Evolutionary conservation across 352 stramenopile species (phyloP), one percentile per base, ranked within the genome.

Genomic region (Phytopythium kandeliae): DNA sequence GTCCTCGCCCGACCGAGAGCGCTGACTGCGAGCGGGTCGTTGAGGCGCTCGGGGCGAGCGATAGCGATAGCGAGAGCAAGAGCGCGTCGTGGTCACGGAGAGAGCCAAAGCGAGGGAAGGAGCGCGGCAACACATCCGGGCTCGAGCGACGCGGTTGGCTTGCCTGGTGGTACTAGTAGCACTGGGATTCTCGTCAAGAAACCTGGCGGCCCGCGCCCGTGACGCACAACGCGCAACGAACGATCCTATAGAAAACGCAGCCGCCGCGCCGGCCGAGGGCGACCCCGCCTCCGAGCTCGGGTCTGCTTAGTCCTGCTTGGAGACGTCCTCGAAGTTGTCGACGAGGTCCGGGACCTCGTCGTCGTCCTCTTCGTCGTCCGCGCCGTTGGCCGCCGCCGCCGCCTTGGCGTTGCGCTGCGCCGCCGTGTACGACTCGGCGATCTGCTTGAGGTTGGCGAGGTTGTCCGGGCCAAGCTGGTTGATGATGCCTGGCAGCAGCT

Each of bases 251-350:
- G 51, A 58, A 38, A 35, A 63, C 55, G 65, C 50, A 61, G 58
- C 62, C 53, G 53, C 25, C 28, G 17, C 16, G 21, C 28, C 21
- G 46, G 48, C 24, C 17, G 49, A 38, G 13, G 30, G 46, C 48
- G 40, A 41, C 52, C 31, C 24, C 46, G 52, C 34, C 31, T 5
- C 28, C 28, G 28, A 10, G 28, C 10, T 2, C 11, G 8, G 2
- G 7, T n/a, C 19, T 47, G 61, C 66, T 80, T 92, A 95, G 57
- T 93, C 78, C 65, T 93, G 82, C 69, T 96, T 76, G 72, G 85
- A 97, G 65, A 97, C 91, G 57, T 98, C 96, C 69, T 99, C 96
- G 68, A 99, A 99, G 86, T 98, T 98, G 69, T 99, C 96, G 26
- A 99, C 96, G 63, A 99, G 93, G 73, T 99, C 96, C 43, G 96